These are phyloP conservation scores for Strigomonas oncopelti DNA, from an alignment of 208 protist species.

Conservation along the genomic window DNA sequence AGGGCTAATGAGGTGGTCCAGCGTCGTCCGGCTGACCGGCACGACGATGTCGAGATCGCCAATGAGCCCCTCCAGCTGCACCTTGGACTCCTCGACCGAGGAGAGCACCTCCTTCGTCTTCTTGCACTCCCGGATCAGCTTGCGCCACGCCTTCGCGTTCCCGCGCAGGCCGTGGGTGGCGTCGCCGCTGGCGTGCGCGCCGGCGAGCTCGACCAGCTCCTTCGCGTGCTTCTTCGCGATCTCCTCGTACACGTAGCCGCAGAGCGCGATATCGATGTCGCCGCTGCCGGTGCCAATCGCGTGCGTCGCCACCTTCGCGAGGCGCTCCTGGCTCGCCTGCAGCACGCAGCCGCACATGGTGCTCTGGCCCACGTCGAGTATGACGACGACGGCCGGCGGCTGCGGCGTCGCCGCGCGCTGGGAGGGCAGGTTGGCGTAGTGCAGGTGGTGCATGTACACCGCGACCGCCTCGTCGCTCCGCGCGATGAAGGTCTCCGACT, in stretches of 20 bases:
- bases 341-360: slow-evolving; percentile 36
- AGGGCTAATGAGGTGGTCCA: slow-evolving; percentile 31
- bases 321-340: slow-evolving; percentile 20
- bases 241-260: slow-evolving; percentile 47
- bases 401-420: slow-evolving; percentile 10
- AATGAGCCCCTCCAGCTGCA: slow-evolving; percentile 55
- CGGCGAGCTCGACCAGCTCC: not conserved
- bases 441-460: slow-evolving; percentile 64
- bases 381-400: slow-evolving; percentile 25
- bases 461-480: slow-evolving; percentile 50
- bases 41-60: slow-evolving; percentile 44
- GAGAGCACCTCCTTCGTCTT: slow-evolving; percentile 79
- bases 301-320: slow-evolving; percentile 36
- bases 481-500: slow-evolving; percentile 35
- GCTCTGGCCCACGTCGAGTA: slow-evolving; percentile 63
- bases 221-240: slow-evolving; percentile 29
- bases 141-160: slow-evolving; percentile 49
- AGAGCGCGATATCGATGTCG: slow-evolving; percentile 50
- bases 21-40: slow-evolving; percentile 25
- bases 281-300: slow-evolving; percentile 45
- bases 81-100: slow-evolving; percentile 38
- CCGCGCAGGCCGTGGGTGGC: slow-evolving; percentile 31
- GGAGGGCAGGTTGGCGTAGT: slow-evolving; percentile 35
- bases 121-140: slow-evolving; percentile 53
- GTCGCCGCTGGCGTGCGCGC: slow-evolving; percentile 2